Evolutionary conservation across 257 asterid species (phyloP).

Genomic region (Coffea eugenioides): DNA sequence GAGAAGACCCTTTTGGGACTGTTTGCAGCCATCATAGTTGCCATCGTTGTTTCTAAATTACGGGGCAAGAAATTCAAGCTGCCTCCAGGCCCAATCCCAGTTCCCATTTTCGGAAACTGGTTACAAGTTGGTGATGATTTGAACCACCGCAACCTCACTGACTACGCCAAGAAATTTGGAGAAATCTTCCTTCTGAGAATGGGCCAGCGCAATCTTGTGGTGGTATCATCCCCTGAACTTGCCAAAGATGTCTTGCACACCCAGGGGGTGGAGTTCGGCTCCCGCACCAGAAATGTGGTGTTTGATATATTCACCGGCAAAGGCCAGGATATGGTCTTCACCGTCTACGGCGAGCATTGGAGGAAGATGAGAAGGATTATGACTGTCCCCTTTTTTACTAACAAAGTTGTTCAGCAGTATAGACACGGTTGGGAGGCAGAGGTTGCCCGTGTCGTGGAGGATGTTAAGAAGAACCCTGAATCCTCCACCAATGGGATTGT

Average conservation of each 20-base stretch:
- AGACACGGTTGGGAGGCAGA: constrained; percentile 82
- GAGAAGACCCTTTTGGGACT: constrained; percentile 70
- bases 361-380: constrained; percentile 91
- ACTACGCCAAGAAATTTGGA: constrained; percentile 67
- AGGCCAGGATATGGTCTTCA: constrained; percentile 96
- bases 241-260: constrained; percentile 88
- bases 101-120: constrained; percentile 90
- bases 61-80: constrained; percentile 67
- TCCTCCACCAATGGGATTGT: constrained; percentile 77
- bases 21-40: constrained; percentile 60
- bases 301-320: constrained; percentile 86
- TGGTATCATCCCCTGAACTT: constrained; percentile 78
- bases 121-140: constrained; percentile 83
- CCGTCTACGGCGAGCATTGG: constrained; percentile 98
- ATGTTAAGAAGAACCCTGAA: constrained; percentile 69
- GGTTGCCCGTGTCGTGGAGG: constrained; percentile 71
- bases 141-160: constrained; percentile 76
- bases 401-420: constrained; percentile 81
- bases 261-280: constrained; percentile 90
- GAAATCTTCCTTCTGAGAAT: constrained; percentile 66
- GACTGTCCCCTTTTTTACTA: constrained; percentile 93
- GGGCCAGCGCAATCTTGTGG: constrained; percentile 90
- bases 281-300: constrained; percentile 82
- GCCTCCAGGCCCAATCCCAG: constrained; percentile 88
- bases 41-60: constrained; percentile 56